Evolutionary conservation across 1,139 yeast species (phyloP), one percentile per base, ranked within the genome.

Genomic region (Blastobotrys malaysiensis): DNA sequence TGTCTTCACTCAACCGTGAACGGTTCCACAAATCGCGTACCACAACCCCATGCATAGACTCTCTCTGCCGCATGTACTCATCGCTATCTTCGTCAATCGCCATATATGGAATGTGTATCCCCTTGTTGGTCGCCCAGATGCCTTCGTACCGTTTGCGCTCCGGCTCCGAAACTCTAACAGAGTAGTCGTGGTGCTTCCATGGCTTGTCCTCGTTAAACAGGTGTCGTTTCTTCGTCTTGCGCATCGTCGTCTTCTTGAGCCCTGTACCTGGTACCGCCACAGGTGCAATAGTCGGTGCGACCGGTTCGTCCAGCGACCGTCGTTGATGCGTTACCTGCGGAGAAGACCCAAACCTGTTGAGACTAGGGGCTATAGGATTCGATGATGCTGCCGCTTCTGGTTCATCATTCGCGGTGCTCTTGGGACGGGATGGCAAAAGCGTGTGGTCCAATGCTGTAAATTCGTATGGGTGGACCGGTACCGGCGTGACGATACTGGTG

Each of bases 131-230:
- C 0, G 86, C 96, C 96, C 97, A 93, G 22, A 93, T 78, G 14
- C 96, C 96, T 68, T 90, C 97, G 68, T 91, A 91, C 50, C 98
- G 72, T 65, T 89, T 90, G 56, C 88, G 76, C 67, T 93, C 98
- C 43, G 76, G 78, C 26, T 85, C 90, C 0, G 86, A 78, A 11
- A 90, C 77, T 52, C 73, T 76, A 49, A 75, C 76, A 9, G 83
- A 76, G 58, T 83, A 87, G 45, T 75, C 76, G 66, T 89, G 97
- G 64, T 88, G 84, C 64, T 91, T 93, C 98, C 99, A 93, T 0
- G 98, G 98, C 68, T 91, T 90, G 59, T 88, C 89, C 63, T 88
- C 96, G 66, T 93, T 86, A 68, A 93, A 91, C 20, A 71, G 68
- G 46, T 75, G 71, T 62, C 76, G 77, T 59, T 73, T 74, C 61